These are phyloP conservation scores for Aspergillus unguis DNA, from an alignment of 2,329 filamentous ascomycete genomes.

Conservation along the genomic window DNA sequence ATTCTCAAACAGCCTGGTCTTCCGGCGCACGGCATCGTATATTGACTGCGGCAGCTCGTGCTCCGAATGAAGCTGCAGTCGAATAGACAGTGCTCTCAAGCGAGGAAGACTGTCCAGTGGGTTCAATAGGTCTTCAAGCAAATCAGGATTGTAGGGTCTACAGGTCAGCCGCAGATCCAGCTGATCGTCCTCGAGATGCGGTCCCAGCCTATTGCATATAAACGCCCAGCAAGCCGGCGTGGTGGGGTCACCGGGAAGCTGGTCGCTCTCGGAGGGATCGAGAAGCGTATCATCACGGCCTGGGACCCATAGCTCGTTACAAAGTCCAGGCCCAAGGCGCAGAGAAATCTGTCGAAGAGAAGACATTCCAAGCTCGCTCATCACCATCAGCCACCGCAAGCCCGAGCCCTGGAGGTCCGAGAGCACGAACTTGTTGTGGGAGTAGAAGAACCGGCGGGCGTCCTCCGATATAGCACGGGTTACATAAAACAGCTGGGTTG, in stretches of 20 bases:
- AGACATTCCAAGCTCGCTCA: not conserved
- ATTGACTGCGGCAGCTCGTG: not conserved
- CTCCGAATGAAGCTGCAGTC: not conserved
- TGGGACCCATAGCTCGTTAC: not conserved
- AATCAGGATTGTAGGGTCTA: not conserved
- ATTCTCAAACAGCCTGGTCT: not conserved
- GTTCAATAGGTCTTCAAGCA: not conserved
- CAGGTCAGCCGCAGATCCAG: not conserved
- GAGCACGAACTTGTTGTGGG: not conserved
- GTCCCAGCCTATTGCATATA: not conserved
- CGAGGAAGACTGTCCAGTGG: not conserved
- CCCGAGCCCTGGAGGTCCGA: not conserved
- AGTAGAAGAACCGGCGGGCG: not conserved
- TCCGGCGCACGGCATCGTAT: not conserved
- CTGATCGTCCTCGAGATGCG: not conserved
- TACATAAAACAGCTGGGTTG: conserved; percentile 3
- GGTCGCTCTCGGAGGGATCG: not conserved
- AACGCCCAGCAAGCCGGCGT: not conserved
- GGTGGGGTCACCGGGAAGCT: not conserved
- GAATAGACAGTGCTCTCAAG: not conserved
- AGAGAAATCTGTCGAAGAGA: not conserved
- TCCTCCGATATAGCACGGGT: not conserved
- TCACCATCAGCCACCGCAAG: not conserved
- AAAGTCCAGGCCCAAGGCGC: not conserved
- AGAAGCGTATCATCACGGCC: not conserved